Base-by-base conservation (phyloP, 2,329 filamentous ascomycete species). In the Bimuria novae-zelandiae region DNA sequence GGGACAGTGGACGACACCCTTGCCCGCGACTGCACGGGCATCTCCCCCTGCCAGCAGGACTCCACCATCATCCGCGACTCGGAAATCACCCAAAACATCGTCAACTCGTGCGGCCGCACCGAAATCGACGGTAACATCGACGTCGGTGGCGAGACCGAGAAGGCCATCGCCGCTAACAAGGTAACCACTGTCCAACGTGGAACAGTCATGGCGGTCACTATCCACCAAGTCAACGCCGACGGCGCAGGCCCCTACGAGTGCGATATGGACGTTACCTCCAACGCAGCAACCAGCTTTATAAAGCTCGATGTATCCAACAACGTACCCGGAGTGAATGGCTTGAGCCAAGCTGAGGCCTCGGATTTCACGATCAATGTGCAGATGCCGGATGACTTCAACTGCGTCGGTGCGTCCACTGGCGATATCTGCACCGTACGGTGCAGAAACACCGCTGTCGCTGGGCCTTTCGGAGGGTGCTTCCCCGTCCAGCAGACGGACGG, bases 171-270 rank as follows among this genome's bases (percentile, higher is more conserved):
- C 25, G 64, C 62, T 11, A 66, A 66, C 7, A 61, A 65, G 14
- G 62, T 74, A 39, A 67, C 70, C 7, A 43, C 56, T 5, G 69
- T 72, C 33, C 57, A 57, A 2, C 41, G 46, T 8, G 69, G 70
- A 35, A 64, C 61, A 7, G 59, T 56, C 7, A 55, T 73, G 29
- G 59, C 60, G 16, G 69, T 73, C 45, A 73, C 73, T 7, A 74
- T 73, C 32, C 80, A 83, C 84, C 83, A 86, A 68, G 84, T 88
- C 64, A 88, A 88, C 68, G 78, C 78, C 21, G 86, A 88, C 61
- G 86, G 86, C 44, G 85, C 82, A 46, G 86, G 85, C 2, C 85
- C 85, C 1, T 87, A 86, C 68, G 80, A 78, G 6, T 87, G 84
- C 73, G 84, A 84, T 75, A 83, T 88, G 65, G 85, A 86, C 66